Evolutionary conservation across 2,329 filamentous ascomycete genomes (phyloP).

Genomic region (Dendryphion nanum): DNA sequence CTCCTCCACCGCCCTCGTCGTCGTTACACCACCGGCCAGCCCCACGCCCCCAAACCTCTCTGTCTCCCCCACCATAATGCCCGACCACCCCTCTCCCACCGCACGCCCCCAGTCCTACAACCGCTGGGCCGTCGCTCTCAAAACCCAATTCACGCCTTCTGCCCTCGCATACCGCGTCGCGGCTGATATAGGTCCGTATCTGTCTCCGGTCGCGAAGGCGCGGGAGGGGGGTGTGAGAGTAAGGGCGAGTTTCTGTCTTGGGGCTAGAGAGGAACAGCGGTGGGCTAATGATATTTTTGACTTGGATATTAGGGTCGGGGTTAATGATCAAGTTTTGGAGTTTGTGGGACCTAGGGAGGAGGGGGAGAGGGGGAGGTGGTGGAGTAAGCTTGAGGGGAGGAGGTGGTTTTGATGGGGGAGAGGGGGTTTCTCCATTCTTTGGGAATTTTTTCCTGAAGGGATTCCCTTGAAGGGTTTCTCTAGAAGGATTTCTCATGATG

Average conservation of each 20-base stretch:
- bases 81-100: conserved; percentile 14
- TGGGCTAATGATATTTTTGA: conserved; percentile 45
- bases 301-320: conserved; percentile 44
- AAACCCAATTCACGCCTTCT: conserved; percentile 39
- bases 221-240: conserved; percentile 44
- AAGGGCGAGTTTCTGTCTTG: conserved; percentile 46
- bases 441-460: too few relatives aligned
- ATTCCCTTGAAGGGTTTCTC: too few relatives aligned
- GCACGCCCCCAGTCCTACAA: conserved; percentile 27
- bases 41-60: conserved; percentile 15
- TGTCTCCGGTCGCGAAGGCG: conserved; percentile 42
- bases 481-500: too few relatives aligned
- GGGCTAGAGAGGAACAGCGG: conserved; percentile 21
- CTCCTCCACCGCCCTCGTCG: conserved; percentile 38
- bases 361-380: conserved; percentile 40
- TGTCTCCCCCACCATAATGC: conserved; percentile 29
- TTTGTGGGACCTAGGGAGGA: conserved; percentile 47
- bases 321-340: conserved; percentile 38
- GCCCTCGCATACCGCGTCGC: conserved; percentile 43
- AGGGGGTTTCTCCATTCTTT: too few relatives aligned
- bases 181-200: conserved; percentile 38
- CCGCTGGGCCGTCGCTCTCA: conserved; percentile 43
- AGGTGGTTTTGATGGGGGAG: conserved; percentile 48
- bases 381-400: conserved; percentile 43
- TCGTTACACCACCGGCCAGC: conserved; percentile 28